A percentile compares a stretch with the other conserved stretches of the same genome.
These are phyloP conservation scores for Podila verticillata DNA, from an alignment of 192 early-diverging fungal species.

Conservation along the genomic window DNA sequence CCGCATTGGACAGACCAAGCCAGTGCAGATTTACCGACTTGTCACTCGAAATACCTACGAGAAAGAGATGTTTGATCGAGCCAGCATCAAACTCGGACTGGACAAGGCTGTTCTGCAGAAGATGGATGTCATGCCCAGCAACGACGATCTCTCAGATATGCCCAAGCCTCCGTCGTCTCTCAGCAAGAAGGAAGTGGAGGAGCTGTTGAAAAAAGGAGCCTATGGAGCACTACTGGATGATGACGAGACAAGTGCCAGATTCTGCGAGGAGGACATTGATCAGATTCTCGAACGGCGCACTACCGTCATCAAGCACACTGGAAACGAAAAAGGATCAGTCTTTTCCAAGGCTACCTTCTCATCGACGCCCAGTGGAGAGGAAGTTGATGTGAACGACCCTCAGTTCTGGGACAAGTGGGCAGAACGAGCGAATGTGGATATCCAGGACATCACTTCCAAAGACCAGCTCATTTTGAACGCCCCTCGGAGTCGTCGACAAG, in stretches of 20 bases:
- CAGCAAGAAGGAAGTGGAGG: conserved; percentile 83
- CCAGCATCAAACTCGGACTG: conserved; percentile 86
- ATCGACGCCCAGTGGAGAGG: conserved; percentile 44
- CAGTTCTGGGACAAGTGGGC: conserved; percentile 94
- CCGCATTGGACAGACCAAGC: conserved; percentile 90
- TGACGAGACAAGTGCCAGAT: conserved; percentile 70
- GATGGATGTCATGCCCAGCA: conserved; percentile 64
- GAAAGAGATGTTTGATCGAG: conserved; percentile 90
- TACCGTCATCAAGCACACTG: conserved; percentile 81
- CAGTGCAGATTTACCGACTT: conserved; percentile 80
- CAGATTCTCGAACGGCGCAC: conserved; percentile 80
- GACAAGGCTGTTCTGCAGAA: conserved; percentile 82
- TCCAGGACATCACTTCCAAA: conserved; percentile 62
- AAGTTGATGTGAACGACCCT: conserved; percentile 85
- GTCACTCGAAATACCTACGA: conserved; percentile 88
- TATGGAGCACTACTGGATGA: conserved; percentile 91
- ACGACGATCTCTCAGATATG: conserved; percentile 57
- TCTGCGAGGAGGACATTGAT: conserved; percentile 83
- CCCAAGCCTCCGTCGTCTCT: conserved; percentile 62
- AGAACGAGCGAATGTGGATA: conserved; percentile 75
- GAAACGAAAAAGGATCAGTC: conserved; percentile 74
- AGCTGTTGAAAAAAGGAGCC: conserved; percentile 88
- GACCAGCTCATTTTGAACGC: conserved; percentile 75
- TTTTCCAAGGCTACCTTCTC: conserved; percentile 90
- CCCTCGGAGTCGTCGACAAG: conserved; percentile 72